phyloP scores from a whole-genome alignment of 2,329 filamentous ascomycete genomes.

The Phyllosticta capitalensis region DNA sequence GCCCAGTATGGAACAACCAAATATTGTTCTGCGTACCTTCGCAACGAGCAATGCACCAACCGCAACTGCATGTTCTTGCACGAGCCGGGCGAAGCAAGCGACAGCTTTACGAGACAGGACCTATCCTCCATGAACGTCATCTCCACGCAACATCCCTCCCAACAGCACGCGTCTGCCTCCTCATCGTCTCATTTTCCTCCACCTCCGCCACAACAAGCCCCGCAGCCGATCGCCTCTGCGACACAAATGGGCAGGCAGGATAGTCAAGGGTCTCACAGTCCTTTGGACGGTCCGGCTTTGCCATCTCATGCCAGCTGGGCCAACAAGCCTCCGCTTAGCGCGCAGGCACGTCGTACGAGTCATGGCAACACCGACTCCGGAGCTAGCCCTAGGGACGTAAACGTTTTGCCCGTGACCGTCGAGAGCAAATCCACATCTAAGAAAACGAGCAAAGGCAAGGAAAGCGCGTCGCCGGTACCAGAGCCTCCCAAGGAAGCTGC shows the following conservation, averaged over 20 bases:
- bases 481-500: conserved; percentile 15
- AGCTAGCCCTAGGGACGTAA: conserved; percentile 62
- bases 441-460: conserved; percentile 21
- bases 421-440: conserved; percentile 12
- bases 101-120: conserved; percentile 91
- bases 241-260: conserved; percentile 60
- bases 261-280: conserved; percentile 57
- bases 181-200: conserved; percentile 38
- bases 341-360: conserved; percentile 61
- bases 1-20: conserved; percentile 86
- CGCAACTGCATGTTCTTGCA: conserved; percentile 97
- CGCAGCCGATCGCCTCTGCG: conserved; percentile 42
- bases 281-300: conserved; percentile 78
- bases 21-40: conserved; percentile 94
- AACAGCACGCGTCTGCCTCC: conserved; percentile 42
- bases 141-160: conserved; percentile 63
- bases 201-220: conserved; percentile 40
- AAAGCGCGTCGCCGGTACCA: conserved; percentile 14
- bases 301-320: conserved; percentile 94
- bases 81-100: conserved; percentile 94
- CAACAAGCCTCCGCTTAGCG: conserved; percentile 54
- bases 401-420: conserved; percentile 31
- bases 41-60: conserved; percentile 90
- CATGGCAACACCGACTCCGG: conserved; percentile 72
- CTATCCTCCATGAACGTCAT: conserved; percentile 90